Conservation (phyloP, 768 basidiomycete genomes). For the Boletus subcaerulescens region DNA sequence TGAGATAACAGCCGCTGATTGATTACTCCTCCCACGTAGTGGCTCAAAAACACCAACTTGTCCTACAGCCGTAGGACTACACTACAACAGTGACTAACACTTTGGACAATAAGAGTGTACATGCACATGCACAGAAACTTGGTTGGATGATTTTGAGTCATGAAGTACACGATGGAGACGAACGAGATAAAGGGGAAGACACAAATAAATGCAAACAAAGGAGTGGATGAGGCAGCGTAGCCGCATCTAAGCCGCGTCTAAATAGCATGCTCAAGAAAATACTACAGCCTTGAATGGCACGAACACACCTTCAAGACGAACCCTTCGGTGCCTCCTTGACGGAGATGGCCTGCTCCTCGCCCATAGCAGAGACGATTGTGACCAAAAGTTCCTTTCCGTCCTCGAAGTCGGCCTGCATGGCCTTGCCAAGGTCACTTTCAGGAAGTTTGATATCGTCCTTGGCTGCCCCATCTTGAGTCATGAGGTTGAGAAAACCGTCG, state of each 20-base stretch:
- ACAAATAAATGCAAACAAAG: conserved; percentile 19
- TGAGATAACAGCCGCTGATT: neutral
- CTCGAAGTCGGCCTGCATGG: conserved; percentile 72
- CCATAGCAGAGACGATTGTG: conserved; percentile 87
- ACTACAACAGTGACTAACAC: conserved; percentile 27
- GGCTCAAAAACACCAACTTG: conserved; percentile 2
- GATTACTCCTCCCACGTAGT: conserved; percentile 5
- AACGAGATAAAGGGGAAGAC: conserved; percentile 6
- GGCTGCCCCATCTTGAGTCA: conserved; percentile 71
- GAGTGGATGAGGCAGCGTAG: neutral
- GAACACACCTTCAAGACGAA: conserved; percentile 17
- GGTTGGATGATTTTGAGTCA: conserved; percentile 21
- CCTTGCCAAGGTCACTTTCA: conserved; percentile 73
- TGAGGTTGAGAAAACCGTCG: conserved; percentile 93
- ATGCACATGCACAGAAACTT: conserved; percentile 25
- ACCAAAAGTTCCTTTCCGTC: conserved; percentile 85
- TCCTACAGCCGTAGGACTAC: conserved; percentile 20
- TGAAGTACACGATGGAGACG: conserved; percentile 6
- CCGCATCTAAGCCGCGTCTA: neutral
- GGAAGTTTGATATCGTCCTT: conserved; percentile 97
- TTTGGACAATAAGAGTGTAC: conserved; percentile 26
- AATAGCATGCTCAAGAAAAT: neutral
- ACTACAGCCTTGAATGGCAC: neutral
- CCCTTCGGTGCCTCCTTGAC: conserved; percentile 87
- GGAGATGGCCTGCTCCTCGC: conserved; percentile 88